Evolutionary conservation across 768 basidiomycete genomes (phyloP), one percentile per base, ranked within the genome.

Genomic region (Boletus huronensis): DNA sequence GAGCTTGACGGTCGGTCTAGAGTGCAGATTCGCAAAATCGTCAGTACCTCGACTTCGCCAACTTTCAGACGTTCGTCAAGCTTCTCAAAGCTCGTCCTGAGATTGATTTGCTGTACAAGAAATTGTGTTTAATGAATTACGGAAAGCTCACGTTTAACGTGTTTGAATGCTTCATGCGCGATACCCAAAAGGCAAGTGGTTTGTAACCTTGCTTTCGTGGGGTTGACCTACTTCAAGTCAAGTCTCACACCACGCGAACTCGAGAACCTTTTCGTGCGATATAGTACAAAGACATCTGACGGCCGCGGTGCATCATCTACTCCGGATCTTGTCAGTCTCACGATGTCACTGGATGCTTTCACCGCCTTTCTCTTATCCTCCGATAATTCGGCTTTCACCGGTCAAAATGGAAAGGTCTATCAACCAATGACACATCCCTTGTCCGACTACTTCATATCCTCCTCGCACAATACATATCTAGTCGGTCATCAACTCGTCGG

Each of bases 381-480:
- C 0, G 88, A 93, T 58, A 98, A 97, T 61, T 70, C 85, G 0
- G 74, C 79, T 13, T 79, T 82, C 59, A 61, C 76, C 6, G 79
- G 82, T 36, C 79, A 82, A 58, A 77, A 84, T 35, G 69, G 70
- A 29, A 72, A 75, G 16, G 72, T 85, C 6, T 78, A 77, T 69
- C 90, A 94, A 47, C 88, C 97, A 62, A 98, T 98, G 97, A 88
- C 87, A 1, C 76, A 81, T 1, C 93, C 96, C 1, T 75, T 97
- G 14, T 82, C 84, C 2, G 90, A 98, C 54, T 98, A 98, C 67
- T 92, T 78, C 64, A 82, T 95, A 64, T 93, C 90, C 4, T 86
- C 90, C 11, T 93, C 90, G 9, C 95, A 98, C 67, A 98, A 98
- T 60, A 94, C 92, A 0, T 94, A 94, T 64, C 83, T 95, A 9